Base-by-base conservation (phyloP, 2,329 filamentous ascomycete genomes). In the Fusarium begoniae region DNA sequence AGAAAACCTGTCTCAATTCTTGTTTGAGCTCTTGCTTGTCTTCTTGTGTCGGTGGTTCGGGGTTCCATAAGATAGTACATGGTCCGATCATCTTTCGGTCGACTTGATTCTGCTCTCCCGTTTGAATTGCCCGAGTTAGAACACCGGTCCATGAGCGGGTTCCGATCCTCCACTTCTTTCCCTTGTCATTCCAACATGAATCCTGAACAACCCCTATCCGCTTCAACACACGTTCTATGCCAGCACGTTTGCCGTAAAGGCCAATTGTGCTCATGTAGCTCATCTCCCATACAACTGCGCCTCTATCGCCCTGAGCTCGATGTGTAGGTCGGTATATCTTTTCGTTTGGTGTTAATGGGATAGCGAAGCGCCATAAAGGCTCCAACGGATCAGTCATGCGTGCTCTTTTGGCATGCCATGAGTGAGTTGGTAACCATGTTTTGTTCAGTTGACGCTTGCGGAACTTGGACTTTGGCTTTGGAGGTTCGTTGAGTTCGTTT, bases 391-490 rank as follows among this genome's bases (percentile, higher is more conserved):
- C 88, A 2, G 95, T 95, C 93, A 99, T 97, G 69, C 90, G 93
- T 28, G 96, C 94, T 68, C 96, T 88, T 82, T 99, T 99, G 6
- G 96, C 92, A 83, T 98, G 95, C 89, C 93, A 99, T 73, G 97
- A 84, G 81, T 99, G 96, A 12, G 96, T 98, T 1, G 96, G 96
- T 22, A 99, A 86, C 94, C 96, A 98, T 6, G 93, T 95, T 85
- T 98, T 98, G 81, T 93, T 88, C 51, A 92, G 85, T 80, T 98
- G 96, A 38, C 96, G 91, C 83, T 94, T 96, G 75, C 92, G 91
- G 80, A 94, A 98, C 78, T 92, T 95, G 28, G 84, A 89, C 50
- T 87, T 88, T 5, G 90, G 80, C 56, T 78, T 81, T 0, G 83
- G 84, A 6, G 91, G 81, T 81, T 89, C 86, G 62, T 94, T 93